Conservation (phyloP, 2,329 filamentous ascomycete genomes). For the Paecilomyces fulvus region DNA sequence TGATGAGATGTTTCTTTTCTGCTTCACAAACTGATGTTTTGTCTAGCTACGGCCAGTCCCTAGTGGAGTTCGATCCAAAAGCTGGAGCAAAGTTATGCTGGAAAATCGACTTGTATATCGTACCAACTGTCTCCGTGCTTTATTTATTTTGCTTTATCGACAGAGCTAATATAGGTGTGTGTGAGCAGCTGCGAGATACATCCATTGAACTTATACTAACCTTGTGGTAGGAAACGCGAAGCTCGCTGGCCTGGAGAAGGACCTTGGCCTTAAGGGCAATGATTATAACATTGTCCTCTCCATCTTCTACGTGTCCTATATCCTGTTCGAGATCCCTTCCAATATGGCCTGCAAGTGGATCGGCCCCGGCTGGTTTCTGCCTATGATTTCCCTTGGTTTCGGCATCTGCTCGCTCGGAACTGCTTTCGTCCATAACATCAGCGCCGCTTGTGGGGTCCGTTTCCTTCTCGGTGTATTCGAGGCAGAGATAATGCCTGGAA, state of each 20-base stretch:
- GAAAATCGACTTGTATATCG: conserved; percentile 58
- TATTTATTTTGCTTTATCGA: conserved; percentile 70
- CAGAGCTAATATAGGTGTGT: conserved; percentile 60
- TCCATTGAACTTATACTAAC: not conserved
- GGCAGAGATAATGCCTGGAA: conserved; percentile 65
- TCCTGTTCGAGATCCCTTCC: conserved; percentile 61
- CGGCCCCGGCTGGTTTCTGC: conserved; percentile 65
- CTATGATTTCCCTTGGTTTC: conserved; percentile 53
- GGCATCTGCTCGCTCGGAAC: conserved; percentile 57
- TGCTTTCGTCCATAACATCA: conserved; percentile 53
- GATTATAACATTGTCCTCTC: conserved; percentile 64
- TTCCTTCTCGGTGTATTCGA: conserved; percentile 64
- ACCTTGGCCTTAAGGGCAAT: conserved; percentile 51
- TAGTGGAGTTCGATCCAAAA: conserved; percentile 47
- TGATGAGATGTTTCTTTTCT: not conserved
- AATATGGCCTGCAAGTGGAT: conserved; percentile 63
- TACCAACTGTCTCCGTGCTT: conserved; percentile 57
- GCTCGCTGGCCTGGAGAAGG: conserved; percentile 55
- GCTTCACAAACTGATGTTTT: not conserved
- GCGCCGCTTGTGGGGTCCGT: conserved; percentile 50
- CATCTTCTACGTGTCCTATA: conserved; percentile 65
- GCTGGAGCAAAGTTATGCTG: conserved; percentile 50
- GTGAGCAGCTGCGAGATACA: not conserved
- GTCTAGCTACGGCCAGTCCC: conserved; percentile 40
- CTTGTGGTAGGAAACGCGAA: conserved; percentile 53